Conservation (phyloP, 441 rosid species). For the Omphalea diandra region DNA sequence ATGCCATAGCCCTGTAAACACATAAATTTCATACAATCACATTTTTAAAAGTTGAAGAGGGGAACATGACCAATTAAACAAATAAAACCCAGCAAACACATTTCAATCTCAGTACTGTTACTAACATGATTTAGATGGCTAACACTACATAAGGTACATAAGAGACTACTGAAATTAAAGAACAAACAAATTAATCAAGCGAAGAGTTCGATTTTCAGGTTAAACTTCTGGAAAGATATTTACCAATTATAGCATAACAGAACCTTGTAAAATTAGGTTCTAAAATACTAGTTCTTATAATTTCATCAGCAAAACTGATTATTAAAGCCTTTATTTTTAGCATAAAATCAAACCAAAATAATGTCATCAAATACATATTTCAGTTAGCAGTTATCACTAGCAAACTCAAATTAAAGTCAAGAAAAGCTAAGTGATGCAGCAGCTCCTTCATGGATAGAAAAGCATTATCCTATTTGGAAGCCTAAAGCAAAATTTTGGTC, state of each 20-base stretch:
- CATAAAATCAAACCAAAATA: not conserved
- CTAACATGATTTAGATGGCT: too few species aligned
- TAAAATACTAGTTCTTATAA: too few species aligned
- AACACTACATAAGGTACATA: too few species aligned
- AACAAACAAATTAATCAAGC: not conserved
- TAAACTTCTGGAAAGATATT: too few species aligned
- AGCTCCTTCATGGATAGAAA: too few species aligned
- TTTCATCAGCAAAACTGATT: not conserved
- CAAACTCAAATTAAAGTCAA: not conserved
- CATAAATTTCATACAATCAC: slow-evolving; percentile 12
- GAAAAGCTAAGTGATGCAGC: not conserved
- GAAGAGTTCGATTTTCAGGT: not conserved
- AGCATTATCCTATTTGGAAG: too few species aligned
- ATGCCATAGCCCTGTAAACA: slow-evolving; percentile 76
- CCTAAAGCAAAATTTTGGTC: too few species aligned
- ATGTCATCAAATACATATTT: not conserved
- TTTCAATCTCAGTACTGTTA: not conserved
- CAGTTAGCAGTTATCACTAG: not conserved
- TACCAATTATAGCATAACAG: too few species aligned
- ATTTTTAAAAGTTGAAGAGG: slow-evolving; percentile 3
- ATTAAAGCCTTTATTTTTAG: not conserved
- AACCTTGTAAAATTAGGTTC: not conserved
- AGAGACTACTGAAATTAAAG: not conserved
- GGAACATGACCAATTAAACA: not conserved
- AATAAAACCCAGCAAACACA: not conserved